Base-by-base conservation (phyloP, 306 rosid genomes). In the Inga leiocalycina region DNA sequence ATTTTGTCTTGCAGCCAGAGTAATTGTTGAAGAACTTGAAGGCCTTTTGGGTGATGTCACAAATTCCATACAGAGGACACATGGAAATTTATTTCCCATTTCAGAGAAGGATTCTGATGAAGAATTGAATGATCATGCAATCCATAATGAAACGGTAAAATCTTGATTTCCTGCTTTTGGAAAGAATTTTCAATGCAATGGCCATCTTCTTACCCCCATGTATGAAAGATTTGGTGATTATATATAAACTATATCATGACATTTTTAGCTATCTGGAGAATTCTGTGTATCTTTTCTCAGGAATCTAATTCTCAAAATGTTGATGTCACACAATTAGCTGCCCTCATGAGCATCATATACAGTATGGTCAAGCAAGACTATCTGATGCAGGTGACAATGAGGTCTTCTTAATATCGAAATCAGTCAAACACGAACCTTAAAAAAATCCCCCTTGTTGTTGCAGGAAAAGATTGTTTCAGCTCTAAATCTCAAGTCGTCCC, bases 401-500 rank as follows among this genome's bases (percentile, higher is more conserved):
- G 22, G 79, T 87, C 45, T 32, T 3, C 8, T 43, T 45, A 76
- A 30, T 46, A 71, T 74, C 27, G 37, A 12, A 3, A 10, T 62
- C 17, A 44, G 64, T 83, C 57, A 66, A 76, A 66, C 76, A 44
- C 44, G 46, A 51, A 54, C 59, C 56, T 71, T 52, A 74, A 71
- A 71, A 76, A 77, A 51, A 73, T n/a, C 19, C 17, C 8, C 35
- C 4, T 57, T 20, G 9, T 81, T 45, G 45, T 48, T 89, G 77
- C 88, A 95, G 98, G 94, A 89, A 84, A 91, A 82, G 86, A 90
- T 93, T 11, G 83, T 95, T 74, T 91, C 86, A 62, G 91, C 91
- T 45, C 79, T 92, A 65, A 90, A 86, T 84, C 88, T 77, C 78
- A 87, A 89, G 80, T 72, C 88, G 52, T 68, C 93, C 15, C 82